phyloP scores from a whole-genome alignment of 257 asterid genomes.

The Plantago elongata region DNA sequence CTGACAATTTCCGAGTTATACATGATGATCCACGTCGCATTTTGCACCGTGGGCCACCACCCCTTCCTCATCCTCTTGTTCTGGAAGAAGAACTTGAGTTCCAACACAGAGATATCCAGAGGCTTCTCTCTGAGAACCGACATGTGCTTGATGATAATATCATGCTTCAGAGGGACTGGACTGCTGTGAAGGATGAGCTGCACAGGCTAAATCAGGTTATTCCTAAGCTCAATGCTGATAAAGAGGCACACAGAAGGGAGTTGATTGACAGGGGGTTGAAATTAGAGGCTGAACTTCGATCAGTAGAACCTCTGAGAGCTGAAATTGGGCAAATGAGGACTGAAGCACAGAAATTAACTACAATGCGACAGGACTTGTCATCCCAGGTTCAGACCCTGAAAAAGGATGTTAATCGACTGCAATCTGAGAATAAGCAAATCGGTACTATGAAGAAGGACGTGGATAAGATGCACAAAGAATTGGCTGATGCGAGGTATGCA shows the following conservation, averaged over 20 bases:
- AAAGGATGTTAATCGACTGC: constrained; percentile 54
- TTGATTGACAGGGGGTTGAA: constrained; percentile 64
- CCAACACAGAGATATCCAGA: constrained; percentile 74
- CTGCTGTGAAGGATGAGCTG: constrained; percentile 77
- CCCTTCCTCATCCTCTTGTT: constrained; percentile 53
- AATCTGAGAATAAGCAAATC: constrained; percentile 63
- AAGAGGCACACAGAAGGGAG: constrained; percentile 73
- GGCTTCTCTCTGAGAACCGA: constrained; percentile 61
- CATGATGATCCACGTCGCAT: constrained; percentile 47
- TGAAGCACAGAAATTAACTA: constrained; percentile 60
- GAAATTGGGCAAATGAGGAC: constrained; percentile 59
- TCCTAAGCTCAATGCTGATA: constrained; percentile 60
- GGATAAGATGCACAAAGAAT: constrained; percentile 66
- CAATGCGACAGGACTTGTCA: constrained; percentile 53
- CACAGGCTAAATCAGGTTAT: constrained; percentile 59
- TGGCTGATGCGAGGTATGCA: constrained; percentile 66
- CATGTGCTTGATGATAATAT: constrained; percentile 74
- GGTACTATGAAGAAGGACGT: constrained; percentile 56
- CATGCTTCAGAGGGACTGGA: constrained; percentile 74
- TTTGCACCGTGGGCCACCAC: constrained; percentile 44
- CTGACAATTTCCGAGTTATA: constrained; percentile 41
- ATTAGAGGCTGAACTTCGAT: constrained; percentile 72
- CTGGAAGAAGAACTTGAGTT: constrained; percentile 81
- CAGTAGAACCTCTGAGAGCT: constrained; percentile 55
- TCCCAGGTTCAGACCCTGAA: constrained; percentile 53